phyloP scores from a whole-genome alignment of 768 basidiomycete genomes.

The Podaxis sp. region DNA sequence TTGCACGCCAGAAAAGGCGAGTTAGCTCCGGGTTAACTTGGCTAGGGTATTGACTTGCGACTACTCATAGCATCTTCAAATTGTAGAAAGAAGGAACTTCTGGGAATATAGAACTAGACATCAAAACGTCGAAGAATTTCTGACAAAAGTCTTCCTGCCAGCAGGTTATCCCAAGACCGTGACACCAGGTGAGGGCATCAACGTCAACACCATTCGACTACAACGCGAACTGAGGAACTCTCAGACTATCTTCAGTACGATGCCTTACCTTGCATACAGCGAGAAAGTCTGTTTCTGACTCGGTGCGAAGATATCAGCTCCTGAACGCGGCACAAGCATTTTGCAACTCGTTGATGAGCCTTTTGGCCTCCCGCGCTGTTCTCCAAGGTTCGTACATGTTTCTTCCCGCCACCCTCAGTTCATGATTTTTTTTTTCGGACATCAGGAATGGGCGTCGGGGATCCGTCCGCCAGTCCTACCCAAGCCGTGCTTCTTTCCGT shows the following conservation, averaged over 20 bases:
- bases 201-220: too few species aligned
- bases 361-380: conserved; percentile 63
- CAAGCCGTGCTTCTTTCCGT: conserved; percentile 60
- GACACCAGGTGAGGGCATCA: conserved; percentile 10
- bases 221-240: background rate
- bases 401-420: background rate
- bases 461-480: conserved; percentile 61
- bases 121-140: conserved; percentile 4
- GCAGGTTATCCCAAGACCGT: conserved; percentile 14
- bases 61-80: background rate
- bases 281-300: background rate
- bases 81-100: background rate
- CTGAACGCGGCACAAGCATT: conserved; percentile 67
- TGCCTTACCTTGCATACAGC: background rate
- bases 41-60: background rate
- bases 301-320: conserved; percentile 52
- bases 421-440: background rate
- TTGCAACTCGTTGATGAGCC: conserved; percentile 59
- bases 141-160: conserved; percentile 13
- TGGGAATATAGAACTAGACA: background rate
- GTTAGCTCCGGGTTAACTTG: too few species aligned
- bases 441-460: conserved; percentile 65
- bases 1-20: conserved; percentile 1
- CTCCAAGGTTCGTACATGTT: conserved; percentile 46
- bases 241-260: conserved; percentile 54